phyloP scores from a whole-genome alignment of 139 green algal genomes.

The Closterium sp. region DNA sequence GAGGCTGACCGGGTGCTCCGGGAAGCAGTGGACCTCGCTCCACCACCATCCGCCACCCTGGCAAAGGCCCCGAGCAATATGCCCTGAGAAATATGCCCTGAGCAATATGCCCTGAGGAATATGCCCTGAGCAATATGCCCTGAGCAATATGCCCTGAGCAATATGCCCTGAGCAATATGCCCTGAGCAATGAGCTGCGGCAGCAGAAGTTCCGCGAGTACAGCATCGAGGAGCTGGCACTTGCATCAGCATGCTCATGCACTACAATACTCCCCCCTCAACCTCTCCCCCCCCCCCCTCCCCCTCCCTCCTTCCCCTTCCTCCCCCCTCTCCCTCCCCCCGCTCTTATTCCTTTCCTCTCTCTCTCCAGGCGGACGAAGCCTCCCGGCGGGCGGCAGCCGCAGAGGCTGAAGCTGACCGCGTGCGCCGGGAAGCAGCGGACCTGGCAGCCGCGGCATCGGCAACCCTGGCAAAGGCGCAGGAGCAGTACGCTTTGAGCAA shows the following conservation, averaged over 20 bases:
- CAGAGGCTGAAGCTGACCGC: background rate
- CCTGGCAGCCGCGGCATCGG: slow-evolving; percentile 6
- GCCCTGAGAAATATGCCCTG: too few relatives aligned
- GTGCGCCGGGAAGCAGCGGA: background rate
- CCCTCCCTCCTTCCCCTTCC: background rate
- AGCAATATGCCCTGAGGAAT: too few relatives aligned
- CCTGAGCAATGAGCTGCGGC: background rate
- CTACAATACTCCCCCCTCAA: too few relatives aligned
- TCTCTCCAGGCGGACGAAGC: background rate
- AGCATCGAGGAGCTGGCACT: slow-evolving; percentile 1
- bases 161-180: slow-evolving; percentile 9
- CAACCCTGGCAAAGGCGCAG: background rate
- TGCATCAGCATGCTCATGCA: too few relatives aligned
- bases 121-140: too few relatives aligned
- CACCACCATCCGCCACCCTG: background rate
- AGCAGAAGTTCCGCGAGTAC: slow-evolving; percentile 16
- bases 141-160: too few relatives aligned
- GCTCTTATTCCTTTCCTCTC: background rate
- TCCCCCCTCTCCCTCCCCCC: background rate
- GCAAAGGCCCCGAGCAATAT: background rate
- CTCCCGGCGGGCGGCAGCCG: background rate
- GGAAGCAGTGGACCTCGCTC: background rate
- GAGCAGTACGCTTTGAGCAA: background rate
- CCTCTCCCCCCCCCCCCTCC: background rate
- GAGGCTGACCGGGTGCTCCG: background rate